phyloP scores from a whole-genome alignment of 163 green algal species.

The Smithsoniella earleae region DNA sequence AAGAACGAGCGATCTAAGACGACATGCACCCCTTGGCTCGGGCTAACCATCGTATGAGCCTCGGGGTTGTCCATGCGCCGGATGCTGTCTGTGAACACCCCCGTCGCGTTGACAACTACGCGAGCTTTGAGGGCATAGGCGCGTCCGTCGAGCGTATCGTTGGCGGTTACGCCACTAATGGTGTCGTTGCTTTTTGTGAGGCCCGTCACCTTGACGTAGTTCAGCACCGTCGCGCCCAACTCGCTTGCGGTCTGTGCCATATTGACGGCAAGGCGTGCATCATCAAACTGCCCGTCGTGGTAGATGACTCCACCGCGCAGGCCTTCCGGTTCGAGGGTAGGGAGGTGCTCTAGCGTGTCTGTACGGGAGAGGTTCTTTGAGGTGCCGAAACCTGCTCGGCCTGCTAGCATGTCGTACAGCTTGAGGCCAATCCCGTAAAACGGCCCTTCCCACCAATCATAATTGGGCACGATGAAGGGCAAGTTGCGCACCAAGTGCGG shows the following conservation, averaged over 20 bases:
- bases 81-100: constrained; percentile 74
- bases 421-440: constrained; percentile 95
- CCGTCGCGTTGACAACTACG: constrained; percentile 84
- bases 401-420: constrained; percentile 92
- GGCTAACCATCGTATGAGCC: too few relatives aligned
- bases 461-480: constrained; percentile 93
- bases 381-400: background rate
- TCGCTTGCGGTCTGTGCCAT: constrained; percentile 79
- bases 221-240: constrained; percentile 71
- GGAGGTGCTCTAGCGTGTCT: too few relatives aligned
- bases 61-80: constrained; percentile 46
- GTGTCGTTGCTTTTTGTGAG: too few relatives aligned
- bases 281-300: constrained; percentile 96
- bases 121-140: constrained; percentile 72
- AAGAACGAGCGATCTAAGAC: too few relatives aligned
- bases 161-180: too few relatives aligned
- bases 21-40: too few relatives aligned
- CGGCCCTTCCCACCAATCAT: constrained; percentile 90
- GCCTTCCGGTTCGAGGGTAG: too few relatives aligned
- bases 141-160: too few relatives aligned
- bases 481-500: constrained; percentile 70
- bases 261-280: constrained; percentile 74
- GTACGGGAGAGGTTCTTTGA: constrained; percentile 7
- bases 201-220: constrained; percentile 64
- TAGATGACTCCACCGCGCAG: too few relatives aligned